phyloP scores from a whole-genome alignment of 495 filamentous ascomycete species.

The Durotheca rogersii region DNA sequence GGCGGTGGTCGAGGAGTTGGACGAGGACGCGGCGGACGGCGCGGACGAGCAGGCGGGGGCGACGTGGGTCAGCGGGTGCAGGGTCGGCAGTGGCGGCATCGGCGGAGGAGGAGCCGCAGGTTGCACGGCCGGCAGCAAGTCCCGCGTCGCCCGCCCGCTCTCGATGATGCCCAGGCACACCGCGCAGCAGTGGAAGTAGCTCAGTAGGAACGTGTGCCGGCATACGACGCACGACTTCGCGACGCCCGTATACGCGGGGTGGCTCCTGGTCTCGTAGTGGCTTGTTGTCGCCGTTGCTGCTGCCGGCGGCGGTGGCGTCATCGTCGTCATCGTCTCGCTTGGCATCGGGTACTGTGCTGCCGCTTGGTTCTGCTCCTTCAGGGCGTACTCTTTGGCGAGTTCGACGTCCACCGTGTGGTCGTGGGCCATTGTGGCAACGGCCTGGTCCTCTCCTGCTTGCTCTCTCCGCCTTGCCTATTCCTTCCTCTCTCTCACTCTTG shows the following conservation, averaged over 20 bases:
- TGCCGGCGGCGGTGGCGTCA: neutral
- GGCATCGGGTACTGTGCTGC: neutral
- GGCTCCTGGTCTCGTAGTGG: neutral
- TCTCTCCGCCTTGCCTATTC: too few relatives aligned
- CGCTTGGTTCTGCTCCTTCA: conserved; percentile 6
- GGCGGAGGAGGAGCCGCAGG: neutral
- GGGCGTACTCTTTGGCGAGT: conserved; percentile 12
- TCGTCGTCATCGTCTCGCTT: neutral
- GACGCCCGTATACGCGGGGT: neutral
- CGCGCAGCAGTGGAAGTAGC: conserved; percentile 33
- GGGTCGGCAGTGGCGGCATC: neutral
- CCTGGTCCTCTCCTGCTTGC: too few relatives aligned
- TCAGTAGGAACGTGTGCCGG: conserved; percentile 25
- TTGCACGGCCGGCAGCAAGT: neutral
- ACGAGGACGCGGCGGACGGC: neutral
- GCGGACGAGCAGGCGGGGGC: neutral
- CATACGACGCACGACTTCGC: conserved; percentile 41
- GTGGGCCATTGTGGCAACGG: conserved; percentile 5
- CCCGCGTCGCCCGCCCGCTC: conserved; percentile 1
- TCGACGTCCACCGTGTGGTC: conserved; percentile 11
- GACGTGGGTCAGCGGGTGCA: neutral
- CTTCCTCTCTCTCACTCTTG: neutral
- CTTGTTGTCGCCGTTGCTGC: neutral
- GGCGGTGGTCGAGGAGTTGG: neutral
- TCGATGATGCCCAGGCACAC: conserved; percentile 18